Conservation (phyloP, 2,329 filamentous ascomycete species). For the Aspergillus novofumigatus region DNA sequence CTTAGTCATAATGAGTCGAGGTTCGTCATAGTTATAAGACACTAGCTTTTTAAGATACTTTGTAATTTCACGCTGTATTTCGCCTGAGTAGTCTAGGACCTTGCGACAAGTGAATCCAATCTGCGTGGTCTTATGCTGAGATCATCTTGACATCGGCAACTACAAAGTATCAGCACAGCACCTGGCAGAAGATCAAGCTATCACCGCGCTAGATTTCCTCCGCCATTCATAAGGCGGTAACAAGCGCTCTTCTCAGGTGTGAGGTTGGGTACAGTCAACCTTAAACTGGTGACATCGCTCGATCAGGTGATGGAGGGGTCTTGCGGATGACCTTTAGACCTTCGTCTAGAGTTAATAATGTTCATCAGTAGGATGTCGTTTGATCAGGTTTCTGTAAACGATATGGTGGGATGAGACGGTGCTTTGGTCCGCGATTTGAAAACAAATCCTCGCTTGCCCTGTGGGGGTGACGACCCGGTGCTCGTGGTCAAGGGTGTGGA, state of each 20-base stretch:
- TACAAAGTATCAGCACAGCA: not conserved
- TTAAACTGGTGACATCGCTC: not conserved
- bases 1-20: too few relatives aligned
- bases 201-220: not conserved
- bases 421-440: not conserved
- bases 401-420: not conserved
- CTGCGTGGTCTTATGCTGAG: not conserved
- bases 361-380: not conserved
- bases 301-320: not conserved
- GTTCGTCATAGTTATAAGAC: not conserved
- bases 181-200: not conserved
- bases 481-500: not conserved
- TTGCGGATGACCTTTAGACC: not conserved
- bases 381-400: not conserved
- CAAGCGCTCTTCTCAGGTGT: slow-evolving; percentile 3
- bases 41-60: not conserved
- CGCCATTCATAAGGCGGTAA: slow-evolving; percentile 3
- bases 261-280: not conserved
- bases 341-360: not conserved
- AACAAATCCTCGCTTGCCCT: not conserved
- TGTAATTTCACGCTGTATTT: not conserved
- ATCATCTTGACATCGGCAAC: not conserved
- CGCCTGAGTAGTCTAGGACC: not conserved
- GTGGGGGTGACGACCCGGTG: not conserved
- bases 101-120: not conserved